A percentile compares a stretch with the other conserved stretches of the same genome.
These are phyloP conservation scores for Scedosporium apiospermum DNA, from an alignment of 2,329 filamentous ascomycete species.

Conservation along the genomic window DNA sequence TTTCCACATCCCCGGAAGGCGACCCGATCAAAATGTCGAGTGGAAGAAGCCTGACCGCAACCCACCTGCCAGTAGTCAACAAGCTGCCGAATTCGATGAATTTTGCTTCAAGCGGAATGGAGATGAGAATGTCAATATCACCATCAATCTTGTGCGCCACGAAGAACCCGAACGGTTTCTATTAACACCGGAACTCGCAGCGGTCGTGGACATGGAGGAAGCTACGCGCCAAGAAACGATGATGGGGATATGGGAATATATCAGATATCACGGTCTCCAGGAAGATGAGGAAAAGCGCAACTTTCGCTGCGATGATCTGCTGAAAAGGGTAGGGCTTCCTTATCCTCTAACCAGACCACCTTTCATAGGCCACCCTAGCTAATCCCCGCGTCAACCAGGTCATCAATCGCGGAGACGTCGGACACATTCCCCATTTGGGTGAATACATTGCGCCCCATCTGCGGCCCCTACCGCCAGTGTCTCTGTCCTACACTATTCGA, in stretches of 20 bases:
- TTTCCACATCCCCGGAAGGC: constrained; percentile 51
- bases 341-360: constrained; percentile 11
- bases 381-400: constrained; percentile 40
- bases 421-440: constrained; percentile 78
- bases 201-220: constrained; percentile 77
- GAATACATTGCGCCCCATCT: constrained; percentile 74
- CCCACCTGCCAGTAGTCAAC: constrained; percentile 34
- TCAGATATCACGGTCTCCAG: constrained; percentile 73
- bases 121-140: constrained; percentile 88
- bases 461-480: constrained; percentile 68
- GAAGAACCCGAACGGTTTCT: constrained; percentile 79
- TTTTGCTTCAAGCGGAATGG: constrained; percentile 84
- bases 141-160: constrained; percentile 74
- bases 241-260: constrained; percentile 92
- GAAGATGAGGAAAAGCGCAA: constrained; percentile 92
- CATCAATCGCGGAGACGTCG: constrained; percentile 62
- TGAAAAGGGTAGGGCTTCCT: constrained; percentile 55
- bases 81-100: constrained; percentile 75
- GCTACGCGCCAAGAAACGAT: constrained; percentile 82
- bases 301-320: constrained; percentile 77
- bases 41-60: constrained; percentile 75
- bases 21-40: constrained; percentile 54
- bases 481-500: constrained; percentile 84
- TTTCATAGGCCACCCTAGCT: constrained; percentile 11
- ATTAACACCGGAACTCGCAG: constrained; percentile 68